These are phyloP conservation scores for Pterocarpus santalinus DNA, from an alignment of 306 rosid genomes.

Conservation along the genomic window DNA sequence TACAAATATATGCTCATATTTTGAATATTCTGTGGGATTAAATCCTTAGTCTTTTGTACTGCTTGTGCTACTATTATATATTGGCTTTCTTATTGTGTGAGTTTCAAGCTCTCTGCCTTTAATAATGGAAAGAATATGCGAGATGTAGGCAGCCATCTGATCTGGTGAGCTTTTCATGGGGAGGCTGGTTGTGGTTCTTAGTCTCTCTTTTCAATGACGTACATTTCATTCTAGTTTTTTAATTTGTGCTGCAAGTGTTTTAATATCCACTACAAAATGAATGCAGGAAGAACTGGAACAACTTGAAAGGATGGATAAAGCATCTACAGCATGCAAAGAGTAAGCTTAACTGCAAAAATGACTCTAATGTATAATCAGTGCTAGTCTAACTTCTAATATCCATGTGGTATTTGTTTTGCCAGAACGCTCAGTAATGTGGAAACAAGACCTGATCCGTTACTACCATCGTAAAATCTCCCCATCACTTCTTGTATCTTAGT, in stretches of 20 bases:
- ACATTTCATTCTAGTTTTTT: constrained; percentile 21
- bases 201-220: constrained; percentile 29
- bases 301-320: constrained; percentile 81
- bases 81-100: constrained; percentile 18
- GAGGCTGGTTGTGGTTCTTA: constrained; percentile 38
- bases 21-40: constrained; percentile 1
- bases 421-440: constrained; percentile 82
- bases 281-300: constrained; percentile 89
- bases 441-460: constrained; percentile 91
- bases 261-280: neutral
- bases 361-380: constrained; percentile 17
- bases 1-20: constrained; percentile 4
- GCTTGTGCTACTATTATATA: constrained; percentile 29
- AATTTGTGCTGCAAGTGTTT: constrained; percentile 18
- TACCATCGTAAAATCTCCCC: constrained; percentile 68
- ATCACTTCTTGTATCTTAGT: neutral
- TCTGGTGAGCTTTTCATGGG: constrained; percentile 2
- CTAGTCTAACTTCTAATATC: constrained; percentile 28
- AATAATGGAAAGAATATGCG: neutral
- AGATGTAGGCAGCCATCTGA: constrained; percentile 28
- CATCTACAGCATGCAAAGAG: constrained; percentile 86
- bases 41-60: neutral
- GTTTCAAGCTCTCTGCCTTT: neutral
- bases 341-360: constrained; percentile 54
- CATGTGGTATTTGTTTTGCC: constrained; percentile 49